Conservation (phyloP, 1,284 basidiomycete species). For the Pascua guehoae region DNA sequence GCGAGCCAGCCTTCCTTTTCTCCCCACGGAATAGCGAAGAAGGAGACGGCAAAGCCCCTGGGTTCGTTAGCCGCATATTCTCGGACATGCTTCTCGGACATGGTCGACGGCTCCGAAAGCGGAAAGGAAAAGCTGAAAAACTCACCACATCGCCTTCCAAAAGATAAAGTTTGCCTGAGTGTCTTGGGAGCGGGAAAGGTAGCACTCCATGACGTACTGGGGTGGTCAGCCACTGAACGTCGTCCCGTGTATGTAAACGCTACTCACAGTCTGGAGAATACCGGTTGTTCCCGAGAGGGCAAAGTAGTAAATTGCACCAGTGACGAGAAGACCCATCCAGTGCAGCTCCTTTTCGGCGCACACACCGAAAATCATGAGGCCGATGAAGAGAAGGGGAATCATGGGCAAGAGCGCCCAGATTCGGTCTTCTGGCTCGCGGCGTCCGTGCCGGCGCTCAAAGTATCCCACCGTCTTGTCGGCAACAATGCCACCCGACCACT, state of each 20-base stretch:
- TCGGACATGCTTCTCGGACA: too few species aligned
- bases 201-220: constrained; percentile 43
- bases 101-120: too few species aligned
- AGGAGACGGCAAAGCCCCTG: constrained; percentile 40
- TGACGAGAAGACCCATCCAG: not conserved
- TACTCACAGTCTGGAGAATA: not conserved
- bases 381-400: constrained; percentile 33
- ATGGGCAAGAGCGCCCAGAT: constrained; percentile 33
- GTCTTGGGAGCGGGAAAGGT: constrained; percentile 37
- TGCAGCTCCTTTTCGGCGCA: not conserved
- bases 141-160: constrained; percentile 39
- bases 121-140: too few species aligned
- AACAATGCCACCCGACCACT: constrained; percentile 40
- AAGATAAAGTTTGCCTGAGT: constrained; percentile 48
- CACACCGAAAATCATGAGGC: constrained; percentile 23
- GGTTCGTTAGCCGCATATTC: too few species aligned
- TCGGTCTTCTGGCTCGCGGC: constrained; percentile 46
- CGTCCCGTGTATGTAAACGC: too few species aligned
- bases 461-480: constrained; percentile 36
- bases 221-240: too few species aligned
- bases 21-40: constrained; percentile 43
- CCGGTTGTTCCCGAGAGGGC: not conserved
- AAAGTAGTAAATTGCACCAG: not conserved
- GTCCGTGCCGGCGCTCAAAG: constrained; percentile 30
- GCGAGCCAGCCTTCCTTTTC: constrained; percentile 26